These are phyloP conservation scores for Lepidium campestre DNA, from an alignment of 441 rosid genomes.

Conservation along the genomic window DNA sequence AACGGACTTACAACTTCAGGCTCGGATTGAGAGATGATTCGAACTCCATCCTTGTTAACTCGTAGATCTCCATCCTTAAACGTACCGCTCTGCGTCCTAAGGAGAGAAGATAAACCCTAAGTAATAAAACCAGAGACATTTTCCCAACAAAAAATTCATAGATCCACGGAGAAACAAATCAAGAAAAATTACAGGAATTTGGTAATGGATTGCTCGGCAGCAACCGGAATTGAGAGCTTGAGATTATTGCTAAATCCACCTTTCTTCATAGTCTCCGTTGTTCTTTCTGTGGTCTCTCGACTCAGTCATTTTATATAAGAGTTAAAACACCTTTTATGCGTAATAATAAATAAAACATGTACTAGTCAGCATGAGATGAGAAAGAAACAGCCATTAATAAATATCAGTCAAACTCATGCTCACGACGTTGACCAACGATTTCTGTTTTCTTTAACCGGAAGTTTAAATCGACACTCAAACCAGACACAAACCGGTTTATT, in stretches of 20 bases:
- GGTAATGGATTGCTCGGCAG: conserved; percentile 51
- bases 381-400: not conserved
- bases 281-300: not conserved
- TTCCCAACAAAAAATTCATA: not conserved
- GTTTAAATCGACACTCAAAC: not conserved
- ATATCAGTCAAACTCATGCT: conserved; percentile 11
- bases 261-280: conserved; percentile 33
- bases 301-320: conserved; percentile 1
- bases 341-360: not conserved
- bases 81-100: conserved; percentile 83
- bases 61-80: conserved; percentile 90
- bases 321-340: not conserved
- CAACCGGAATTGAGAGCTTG: conserved; percentile 57
- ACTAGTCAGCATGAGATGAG: not conserved
- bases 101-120: not conserved
- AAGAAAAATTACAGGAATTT: conserved; percentile 55
- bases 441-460: not conserved
- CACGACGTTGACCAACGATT: conserved; percentile 20
- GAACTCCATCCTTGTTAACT: conserved; percentile 86
- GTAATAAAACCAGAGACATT: not conserved
- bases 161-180: not conserved
- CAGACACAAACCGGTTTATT: not conserved
- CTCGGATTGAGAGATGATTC: conserved; percentile 53
- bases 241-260: conserved; percentile 49
- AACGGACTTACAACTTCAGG: conserved; percentile 47